Conservation (phyloP, 2,329 filamentous ascomycete genomes). For the Curvularia lunata region DNA sequence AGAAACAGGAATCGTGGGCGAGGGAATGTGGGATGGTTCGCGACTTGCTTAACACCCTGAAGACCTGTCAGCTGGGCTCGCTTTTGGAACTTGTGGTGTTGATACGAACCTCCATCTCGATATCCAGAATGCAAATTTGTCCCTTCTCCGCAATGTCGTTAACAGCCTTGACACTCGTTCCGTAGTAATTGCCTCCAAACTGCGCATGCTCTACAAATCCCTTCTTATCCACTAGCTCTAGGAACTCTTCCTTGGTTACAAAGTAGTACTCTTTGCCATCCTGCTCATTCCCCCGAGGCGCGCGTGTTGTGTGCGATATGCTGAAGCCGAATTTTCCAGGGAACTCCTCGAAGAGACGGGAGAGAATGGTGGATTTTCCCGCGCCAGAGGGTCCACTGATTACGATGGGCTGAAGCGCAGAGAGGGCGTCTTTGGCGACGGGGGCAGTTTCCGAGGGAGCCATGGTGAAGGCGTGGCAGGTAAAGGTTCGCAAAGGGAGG, state of each 20-base stretch:
- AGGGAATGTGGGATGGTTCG: constrained; percentile 69
- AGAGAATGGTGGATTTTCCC: constrained; percentile 81
- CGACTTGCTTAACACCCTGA: constrained; percentile 89
- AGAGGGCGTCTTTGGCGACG: constrained; percentile 28
- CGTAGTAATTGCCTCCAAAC: constrained; percentile 87
- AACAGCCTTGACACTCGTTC: constrained; percentile 81
- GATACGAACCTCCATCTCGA: constrained; percentile 83
- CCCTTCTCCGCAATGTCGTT: constrained; percentile 74
- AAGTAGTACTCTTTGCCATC: constrained; percentile 83
- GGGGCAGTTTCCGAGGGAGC: constrained; percentile 28
- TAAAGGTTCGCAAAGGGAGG: constrained; percentile 12
- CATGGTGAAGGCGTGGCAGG: constrained; percentile 29
- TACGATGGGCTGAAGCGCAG: constrained; percentile 64
- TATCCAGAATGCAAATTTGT: constrained; percentile 83
- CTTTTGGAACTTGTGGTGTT: background rate
- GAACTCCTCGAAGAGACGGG: constrained; percentile 70
- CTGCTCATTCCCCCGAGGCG: constrained; percentile 75
- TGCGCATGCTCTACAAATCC: constrained; percentile 87
- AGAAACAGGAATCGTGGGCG: constrained; percentile 82
- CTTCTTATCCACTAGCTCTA: constrained; percentile 60
- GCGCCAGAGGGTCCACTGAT: constrained; percentile 81
- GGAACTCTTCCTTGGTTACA: constrained; percentile 59
- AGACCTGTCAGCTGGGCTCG: background rate
- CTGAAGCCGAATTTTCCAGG: constrained; percentile 70
- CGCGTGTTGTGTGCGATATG: constrained; percentile 76